These are phyloP conservation scores for Microbotryum scabiosae DNA, from an alignment of 1,284 basidiomycete genomes.

Conservation along the genomic window DNA sequence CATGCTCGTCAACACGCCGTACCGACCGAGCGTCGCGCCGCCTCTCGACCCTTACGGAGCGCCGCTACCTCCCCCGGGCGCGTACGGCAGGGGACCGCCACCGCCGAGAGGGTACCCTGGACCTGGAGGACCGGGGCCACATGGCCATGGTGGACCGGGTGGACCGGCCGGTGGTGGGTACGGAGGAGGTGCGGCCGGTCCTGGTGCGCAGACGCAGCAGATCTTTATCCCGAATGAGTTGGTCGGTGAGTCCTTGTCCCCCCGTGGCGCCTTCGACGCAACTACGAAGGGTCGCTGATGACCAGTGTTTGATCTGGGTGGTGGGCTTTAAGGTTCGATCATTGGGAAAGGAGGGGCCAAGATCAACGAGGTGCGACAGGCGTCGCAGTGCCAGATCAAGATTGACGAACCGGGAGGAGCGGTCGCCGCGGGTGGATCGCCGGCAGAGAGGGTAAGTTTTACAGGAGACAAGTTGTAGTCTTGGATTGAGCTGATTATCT, in stretches of 20 bases:
- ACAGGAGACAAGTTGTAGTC: too few species aligned
- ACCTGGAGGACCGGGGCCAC: not conserved
- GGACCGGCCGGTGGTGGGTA: constrained; percentile 8
- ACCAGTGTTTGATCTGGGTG: not conserved
- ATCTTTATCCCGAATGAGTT: constrained; percentile 98
- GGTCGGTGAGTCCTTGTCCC: constrained; percentile 51
- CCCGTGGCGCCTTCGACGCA: too few species aligned
- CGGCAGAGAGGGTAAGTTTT: constrained; percentile 54
- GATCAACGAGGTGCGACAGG: constrained; percentile 96
- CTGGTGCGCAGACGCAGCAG: constrained; percentile 78
- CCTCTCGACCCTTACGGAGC: constrained; percentile 1
- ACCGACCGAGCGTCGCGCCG: constrained; percentile 35
- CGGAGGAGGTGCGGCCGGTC: constrained; percentile 41
- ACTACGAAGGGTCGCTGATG: not conserved
- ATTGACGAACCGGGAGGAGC: constrained; percentile 90
- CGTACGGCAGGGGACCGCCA: constrained; percentile 1
- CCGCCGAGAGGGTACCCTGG: not conserved
- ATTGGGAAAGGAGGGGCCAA: constrained; percentile 98
- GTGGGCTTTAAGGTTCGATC: constrained; percentile 42
- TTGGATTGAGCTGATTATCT: too few species aligned
- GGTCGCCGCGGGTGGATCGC: constrained; percentile 46
- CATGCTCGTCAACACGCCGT: constrained; percentile 38
- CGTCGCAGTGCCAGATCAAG: constrained; percentile 91
- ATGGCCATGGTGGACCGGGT: constrained; percentile 3
- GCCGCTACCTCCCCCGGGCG: not conserved